Base-by-base conservation (phyloP, 306 rosid species). In the Spatholobus suberectus region DNA sequence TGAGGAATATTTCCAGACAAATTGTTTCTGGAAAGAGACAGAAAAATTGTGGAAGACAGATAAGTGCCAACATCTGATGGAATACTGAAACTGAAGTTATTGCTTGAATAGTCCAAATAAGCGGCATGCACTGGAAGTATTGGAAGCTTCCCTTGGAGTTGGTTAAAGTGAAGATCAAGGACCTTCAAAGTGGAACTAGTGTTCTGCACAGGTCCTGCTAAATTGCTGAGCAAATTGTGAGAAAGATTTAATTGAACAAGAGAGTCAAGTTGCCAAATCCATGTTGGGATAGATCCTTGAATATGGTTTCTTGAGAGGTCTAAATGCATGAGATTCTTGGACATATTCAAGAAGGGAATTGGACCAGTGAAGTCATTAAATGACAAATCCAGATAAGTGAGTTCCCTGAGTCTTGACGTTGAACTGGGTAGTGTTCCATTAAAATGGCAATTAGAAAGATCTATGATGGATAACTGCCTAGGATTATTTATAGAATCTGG, bases 271-370 rank as follows among this genome's bases (percentile, higher is more conserved):
- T 15, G 20, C 94, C 90, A 90, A 35, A 90, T 74, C 96, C 94
- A 90, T 5, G 4, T 43, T 26, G 97, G 95, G 27, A 91, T 41
- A 14, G 66, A 26, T 4, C 88, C 94, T 15, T 0, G 0, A 63
- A 93, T 88, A 6, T 34, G 59, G 62, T 93, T 93, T 2, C 15
- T 0, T 0, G 95, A 88, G 46, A 91, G 94, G 85, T 91, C 94
- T 68, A 87, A 52, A 2, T 62, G 5, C 1, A 0, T 34, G 2
- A 87, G 81, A 1, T 80, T 80, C 57, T 6, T 79, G 76, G 79
- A 32, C 66, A 38, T 35, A 43, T 21, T 49, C 67, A 85, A 52
- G 5, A 83, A 49, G 11, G 88, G 90, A 13, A 88, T 38, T 18
- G 66, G 67, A 13, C 88, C 85, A 0, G 17, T 1, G 20, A 79